A percentile compares a stretch with the other conserved stretches of the same genome.
Conservation (phyloP, 2,329 filamentous ascomycete genomes). For the Golovinomyces cichoracearum region DNA sequence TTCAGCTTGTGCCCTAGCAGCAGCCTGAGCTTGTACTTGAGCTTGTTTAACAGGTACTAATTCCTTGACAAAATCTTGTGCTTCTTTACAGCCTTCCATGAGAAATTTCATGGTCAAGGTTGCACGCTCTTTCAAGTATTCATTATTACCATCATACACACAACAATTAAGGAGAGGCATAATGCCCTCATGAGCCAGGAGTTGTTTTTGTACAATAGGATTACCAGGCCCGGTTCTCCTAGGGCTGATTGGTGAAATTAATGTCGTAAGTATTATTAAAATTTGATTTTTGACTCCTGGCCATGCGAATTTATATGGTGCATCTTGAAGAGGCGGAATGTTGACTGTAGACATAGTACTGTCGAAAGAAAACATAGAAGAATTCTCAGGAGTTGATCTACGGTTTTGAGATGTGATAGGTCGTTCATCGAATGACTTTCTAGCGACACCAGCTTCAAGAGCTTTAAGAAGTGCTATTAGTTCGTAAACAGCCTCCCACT, state of each 20-base stretch:
- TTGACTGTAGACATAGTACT: slow-evolving; percentile 14
- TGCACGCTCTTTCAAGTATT: slow-evolving; percentile 76
- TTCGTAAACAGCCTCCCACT: slow-evolving; percentile 81
- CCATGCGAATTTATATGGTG: slow-evolving; percentile 38
- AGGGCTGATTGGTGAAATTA: slow-evolving; percentile 56
- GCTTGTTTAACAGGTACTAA: slow-evolving; percentile 13
- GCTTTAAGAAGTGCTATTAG: slow-evolving; percentile 67
- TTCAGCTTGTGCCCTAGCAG: slow-evolving; percentile 5
- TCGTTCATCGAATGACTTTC: slow-evolving; percentile 38
- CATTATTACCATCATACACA: slow-evolving; percentile 74
- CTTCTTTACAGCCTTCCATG: slow-evolving; percentile 47
- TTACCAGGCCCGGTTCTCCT: slow-evolving; percentile 34
- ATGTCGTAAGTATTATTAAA: slow-evolving; percentile 64
- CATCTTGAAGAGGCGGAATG: slow-evolving; percentile 31
- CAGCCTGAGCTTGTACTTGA: slow-evolving; percentile 7
- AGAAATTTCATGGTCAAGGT: slow-evolving; percentile 72
- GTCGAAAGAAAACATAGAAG: slow-evolving; percentile 1
- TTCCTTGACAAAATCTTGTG: slow-evolving; percentile 43
- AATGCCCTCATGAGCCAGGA: slow-evolving; percentile 62
- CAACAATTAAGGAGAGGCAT: slow-evolving; percentile 75
- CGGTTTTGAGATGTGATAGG: slow-evolving; percentile 16
- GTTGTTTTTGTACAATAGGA: slow-evolving; percentile 61
- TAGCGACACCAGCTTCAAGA: slow-evolving; percentile 66
- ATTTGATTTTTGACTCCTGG: slow-evolving; percentile 71
- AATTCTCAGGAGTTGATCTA: slow-evolving; percentile 13